These are phyloP conservation scores for Sarocladiaceae sp. DNA, from an alignment of 2,329 filamentous ascomycete genomes.

Conservation along the genomic window DNA sequence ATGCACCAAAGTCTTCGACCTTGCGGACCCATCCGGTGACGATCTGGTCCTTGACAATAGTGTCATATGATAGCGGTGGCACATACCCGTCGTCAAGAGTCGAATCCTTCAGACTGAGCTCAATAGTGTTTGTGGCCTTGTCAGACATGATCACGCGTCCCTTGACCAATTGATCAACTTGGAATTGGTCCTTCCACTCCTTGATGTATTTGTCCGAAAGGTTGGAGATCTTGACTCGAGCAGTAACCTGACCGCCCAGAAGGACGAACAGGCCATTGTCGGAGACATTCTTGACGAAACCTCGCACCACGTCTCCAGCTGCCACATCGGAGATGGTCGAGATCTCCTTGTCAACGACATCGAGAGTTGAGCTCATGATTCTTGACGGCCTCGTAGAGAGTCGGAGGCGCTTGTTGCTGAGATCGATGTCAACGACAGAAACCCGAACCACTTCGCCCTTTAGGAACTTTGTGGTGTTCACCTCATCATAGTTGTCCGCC, in stretches of 20 bases:
- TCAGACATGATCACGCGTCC: conserved; percentile 78
- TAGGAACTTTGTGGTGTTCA: conserved; percentile 68
- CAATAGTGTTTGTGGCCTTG: conserved; percentile 62
- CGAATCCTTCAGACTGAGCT: conserved; percentile 84
- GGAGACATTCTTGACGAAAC: conserved; percentile 86
- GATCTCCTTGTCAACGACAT: conserved; percentile 79
- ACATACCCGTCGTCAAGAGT: conserved; percentile 76
- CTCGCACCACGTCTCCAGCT: conserved; percentile 75
- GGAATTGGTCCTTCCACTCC: conserved; percentile 89
- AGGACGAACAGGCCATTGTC: conserved; percentile 87
- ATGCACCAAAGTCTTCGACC: conserved; percentile 92
- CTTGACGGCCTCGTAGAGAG: conserved; percentile 84
- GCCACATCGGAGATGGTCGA: conserved; percentile 65
- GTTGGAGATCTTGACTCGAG: conserved; percentile 80
- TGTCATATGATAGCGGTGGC: conserved; percentile 67
- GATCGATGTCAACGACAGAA: conserved; percentile 77
- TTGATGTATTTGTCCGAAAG: conserved; percentile 89
- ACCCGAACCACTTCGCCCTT: conserved; percentile 87
- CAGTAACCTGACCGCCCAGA: conserved; percentile 76
- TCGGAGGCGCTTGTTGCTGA: conserved; percentile 76
- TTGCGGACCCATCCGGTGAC: conserved; percentile 89
- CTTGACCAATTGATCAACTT: conserved; percentile 85
- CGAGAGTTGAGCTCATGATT: conserved; percentile 79
- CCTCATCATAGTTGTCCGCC: conserved; percentile 78
- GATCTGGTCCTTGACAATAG: conserved; percentile 73